Base-by-base conservation (phyloP, 2,329 filamentous ascomycete species). In the Alternaria infectoria region DNA sequence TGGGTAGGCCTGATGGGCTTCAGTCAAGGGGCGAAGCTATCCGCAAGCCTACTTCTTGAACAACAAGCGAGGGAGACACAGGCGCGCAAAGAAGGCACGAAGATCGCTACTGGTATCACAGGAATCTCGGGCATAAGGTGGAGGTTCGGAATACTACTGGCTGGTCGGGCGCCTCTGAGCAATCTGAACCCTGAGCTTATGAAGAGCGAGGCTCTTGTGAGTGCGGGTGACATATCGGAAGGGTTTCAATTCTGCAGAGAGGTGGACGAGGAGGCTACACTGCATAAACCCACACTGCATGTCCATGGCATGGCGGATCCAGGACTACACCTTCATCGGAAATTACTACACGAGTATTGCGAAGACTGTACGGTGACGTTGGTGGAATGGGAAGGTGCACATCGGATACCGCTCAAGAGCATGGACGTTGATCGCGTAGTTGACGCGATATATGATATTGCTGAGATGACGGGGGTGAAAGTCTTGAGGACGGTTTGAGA, bases 321-420 rank as follows among this genome's bases (percentile, higher is more conserved):
- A 0, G 88, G 88, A 0, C 71, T 93, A 23, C 80, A 86, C 62
- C 78, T 87, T 47, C 90, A 92, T 74, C 79, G 84, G 58, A 81
- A 84, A 73, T 72, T 90, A 68, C 73, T 88, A 54, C 77, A 86
- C 9, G 78, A 86, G 55, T 93, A 90, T 75, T 91, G 88, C 73
- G 83, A 87, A 54, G 73, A 81, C 10, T 84, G 82, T 0, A 87
- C 81, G 3, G 81, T 85, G 6, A 83, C 79, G 43, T 65, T 93
- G 49, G 77, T 94, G 1, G 89, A 93, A 76, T 94, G 91, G 92
- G 86, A 92, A 61, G 91, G 90, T 0, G 85, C 84, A 1, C 92
- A 95, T 76, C 81, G 91, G 6, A 82, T 95, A 52, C 90, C 91
- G 2, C 85, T 94, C 62, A 91, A 91, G 82, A 82, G 80, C 21